Percentiles rank a stretch among this genome's conserved stretches.
Conservation (phyloP, 805 yeast genomes). For the Blastobotrys mokoenaii region DNA sequence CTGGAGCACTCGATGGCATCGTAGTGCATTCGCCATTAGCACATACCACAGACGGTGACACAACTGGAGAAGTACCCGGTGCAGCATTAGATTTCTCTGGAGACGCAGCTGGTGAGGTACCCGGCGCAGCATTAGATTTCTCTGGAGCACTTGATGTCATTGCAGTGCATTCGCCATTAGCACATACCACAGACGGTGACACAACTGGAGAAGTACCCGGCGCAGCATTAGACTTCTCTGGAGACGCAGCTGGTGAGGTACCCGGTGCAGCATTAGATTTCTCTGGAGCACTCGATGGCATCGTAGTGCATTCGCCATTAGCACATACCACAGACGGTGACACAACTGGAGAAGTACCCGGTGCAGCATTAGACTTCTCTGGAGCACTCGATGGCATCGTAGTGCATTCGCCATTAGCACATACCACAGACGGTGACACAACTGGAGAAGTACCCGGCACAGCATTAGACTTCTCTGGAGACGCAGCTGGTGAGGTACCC, state of each 20-base stretch:
- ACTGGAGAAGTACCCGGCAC: background rate
- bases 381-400: conserved; percentile 4
- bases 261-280: background rate
- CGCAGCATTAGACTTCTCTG: background rate
- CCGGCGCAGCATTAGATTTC: background rate
- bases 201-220: background rate
- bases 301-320: background rate
- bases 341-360: conserved; percentile 1
- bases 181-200: conserved; percentile 4
- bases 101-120: background rate
- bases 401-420: conserved; percentile 5
- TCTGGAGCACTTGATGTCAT: conserved; percentile 3
- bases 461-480: conserved; percentile 1
- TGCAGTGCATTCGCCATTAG: conserved; percentile 5
- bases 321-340: conserved; percentile 3
- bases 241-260: background rate
- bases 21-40: conserved; percentile 1
- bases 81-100: background rate
- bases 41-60: conserved; percentile 2
- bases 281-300: background rate
- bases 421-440: conserved; percentile 2
- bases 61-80: no score
- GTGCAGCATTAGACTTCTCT: background rate
- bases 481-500: background rate
- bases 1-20: no score